These are phyloP conservation scores for Russula brevipes DNA, from an alignment of 768 basidiomycete species.

Conservation along the genomic window DNA sequence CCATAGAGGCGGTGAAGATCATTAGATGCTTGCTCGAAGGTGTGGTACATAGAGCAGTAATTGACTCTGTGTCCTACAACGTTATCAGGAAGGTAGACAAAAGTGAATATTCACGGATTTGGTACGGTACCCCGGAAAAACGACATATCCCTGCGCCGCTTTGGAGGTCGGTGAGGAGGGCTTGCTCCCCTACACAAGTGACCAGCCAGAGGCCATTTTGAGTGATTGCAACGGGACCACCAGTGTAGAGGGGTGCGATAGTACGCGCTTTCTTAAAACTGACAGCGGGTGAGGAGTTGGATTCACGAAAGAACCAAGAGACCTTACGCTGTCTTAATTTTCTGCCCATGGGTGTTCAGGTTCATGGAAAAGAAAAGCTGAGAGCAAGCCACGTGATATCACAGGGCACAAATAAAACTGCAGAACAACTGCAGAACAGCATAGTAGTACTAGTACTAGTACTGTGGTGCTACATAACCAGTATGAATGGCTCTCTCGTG, in stretches of 20 bases:
- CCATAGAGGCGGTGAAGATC: conserved; percentile 74
- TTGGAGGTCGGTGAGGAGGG: conserved; percentile 74
- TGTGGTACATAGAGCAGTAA: conserved; percentile 80
- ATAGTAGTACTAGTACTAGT: neutral
- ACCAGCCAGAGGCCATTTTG: conserved; percentile 73
- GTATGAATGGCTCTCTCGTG: neutral
- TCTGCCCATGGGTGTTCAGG: conserved; percentile 25
- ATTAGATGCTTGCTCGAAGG: conserved; percentile 69
- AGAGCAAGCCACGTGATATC: neutral
- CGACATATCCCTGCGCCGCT: conserved; percentile 72
- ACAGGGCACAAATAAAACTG: no score
- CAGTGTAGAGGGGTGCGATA: conserved; percentile 80
- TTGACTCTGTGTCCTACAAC: conserved; percentile 74
- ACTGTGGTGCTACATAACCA: neutral
- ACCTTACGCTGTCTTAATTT: conserved; percentile 57
- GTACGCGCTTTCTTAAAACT: conserved; percentile 74
- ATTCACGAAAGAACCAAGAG: neutral
- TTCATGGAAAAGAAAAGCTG: neutral
- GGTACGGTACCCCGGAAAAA: conserved; percentile 71
- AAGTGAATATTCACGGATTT: neutral
- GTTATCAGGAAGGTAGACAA: conserved; percentile 12
- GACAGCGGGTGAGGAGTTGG: neutral
- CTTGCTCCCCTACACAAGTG: conserved; percentile 84
- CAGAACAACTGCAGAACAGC: neutral
- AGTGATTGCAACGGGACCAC: conserved; percentile 78